Evolutionary conservation across 1,284 basidiomycete genomes (phyloP).

Genomic region (Leucoagaricus sp.): DNA sequence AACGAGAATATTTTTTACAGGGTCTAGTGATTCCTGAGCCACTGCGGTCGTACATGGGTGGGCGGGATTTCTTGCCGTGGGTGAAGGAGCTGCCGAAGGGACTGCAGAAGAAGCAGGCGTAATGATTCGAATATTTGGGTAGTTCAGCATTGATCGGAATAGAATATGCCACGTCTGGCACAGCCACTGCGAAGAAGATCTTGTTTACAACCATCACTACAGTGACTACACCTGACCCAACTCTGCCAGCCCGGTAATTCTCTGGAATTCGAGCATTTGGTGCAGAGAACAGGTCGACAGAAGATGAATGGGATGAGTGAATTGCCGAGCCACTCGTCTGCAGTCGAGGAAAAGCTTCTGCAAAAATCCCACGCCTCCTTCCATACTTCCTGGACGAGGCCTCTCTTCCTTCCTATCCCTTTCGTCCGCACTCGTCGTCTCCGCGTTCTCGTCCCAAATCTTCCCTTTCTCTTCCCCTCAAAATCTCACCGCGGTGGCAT

Average conservation of each 20-base stretch:
- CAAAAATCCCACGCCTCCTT: slow-evolving; percentile 24
- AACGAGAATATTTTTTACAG: slow-evolving; percentile 40
- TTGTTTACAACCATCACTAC: slow-evolving; percentile 6
- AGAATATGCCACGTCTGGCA: slow-evolving; percentile 11
- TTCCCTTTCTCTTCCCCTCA: slow-evolving; percentile 37
- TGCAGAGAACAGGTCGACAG: not conserved
- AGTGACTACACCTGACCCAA: not conserved
- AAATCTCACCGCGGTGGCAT: slow-evolving; percentile 8
- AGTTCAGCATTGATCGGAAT: slow-evolving; percentile 4
- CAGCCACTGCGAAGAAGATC: slow-evolving; percentile 11
- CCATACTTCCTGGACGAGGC: slow-evolving; percentile 39
- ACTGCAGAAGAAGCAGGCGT: slow-evolving; percentile 72
- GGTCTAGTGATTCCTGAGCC: slow-evolving; percentile 89
- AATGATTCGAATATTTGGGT: slow-evolving; percentile 3
- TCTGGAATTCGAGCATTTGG: not conserved
- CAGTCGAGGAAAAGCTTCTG: slow-evolving; percentile 38
- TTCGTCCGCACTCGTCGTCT: slow-evolving; percentile 47
- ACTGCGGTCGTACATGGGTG: slow-evolving; percentile 94
- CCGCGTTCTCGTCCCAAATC: slow-evolving; percentile 54
- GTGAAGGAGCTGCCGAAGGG: slow-evolving; percentile 82
- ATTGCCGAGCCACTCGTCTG: slow-evolving; percentile 41
- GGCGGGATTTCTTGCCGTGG: slow-evolving; percentile 91
- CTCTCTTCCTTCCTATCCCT: slow-evolving; percentile 48
- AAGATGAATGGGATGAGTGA: slow-evolving; percentile 15
- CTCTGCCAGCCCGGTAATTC: not conserved